A percentile compares a stretch with the other conserved stretches of the same genome.
Evolutionary conservation across 139 green algal species (phyloP).

Genomic region (Micractinium sp.): DNA sequence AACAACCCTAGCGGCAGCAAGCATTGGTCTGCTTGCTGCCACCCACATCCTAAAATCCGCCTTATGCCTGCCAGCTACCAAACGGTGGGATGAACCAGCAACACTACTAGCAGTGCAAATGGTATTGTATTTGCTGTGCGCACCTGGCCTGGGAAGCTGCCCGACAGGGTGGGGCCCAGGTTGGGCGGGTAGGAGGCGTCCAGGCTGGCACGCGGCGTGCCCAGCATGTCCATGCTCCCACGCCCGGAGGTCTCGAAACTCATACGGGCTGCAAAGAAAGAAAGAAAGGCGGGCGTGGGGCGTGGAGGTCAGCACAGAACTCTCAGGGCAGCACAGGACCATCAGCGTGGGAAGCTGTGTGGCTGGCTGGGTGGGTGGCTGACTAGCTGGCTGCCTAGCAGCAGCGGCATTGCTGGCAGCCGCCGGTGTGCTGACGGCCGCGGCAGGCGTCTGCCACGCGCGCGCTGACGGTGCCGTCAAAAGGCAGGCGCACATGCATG

Average conservation of each 20-base stretch:
- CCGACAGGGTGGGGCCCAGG: background rate
- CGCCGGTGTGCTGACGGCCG: background rate
- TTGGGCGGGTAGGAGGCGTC: conserved; percentile 3
- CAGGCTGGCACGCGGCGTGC: conserved; percentile 2
- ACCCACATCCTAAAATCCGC: too few relatives aligned
- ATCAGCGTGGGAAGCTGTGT: background rate
- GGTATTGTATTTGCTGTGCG: background rate
- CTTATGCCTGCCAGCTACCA: background rate
- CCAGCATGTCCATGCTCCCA: conserved; percentile 20
- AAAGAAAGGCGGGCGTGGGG: background rate
- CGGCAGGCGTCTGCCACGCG: background rate
- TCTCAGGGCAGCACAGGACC: background rate
- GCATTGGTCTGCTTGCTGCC: background rate
- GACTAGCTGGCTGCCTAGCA: background rate
- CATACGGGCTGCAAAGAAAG: conserved; percentile 24
- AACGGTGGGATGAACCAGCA: background rate
- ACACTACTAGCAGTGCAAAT: background rate
- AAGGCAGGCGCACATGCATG: too few relatives aligned
- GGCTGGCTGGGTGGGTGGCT: background rate
- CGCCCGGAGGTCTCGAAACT: conserved; percentile 6
- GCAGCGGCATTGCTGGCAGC: background rate
- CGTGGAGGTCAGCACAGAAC: background rate
- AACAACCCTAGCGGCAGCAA: background rate
- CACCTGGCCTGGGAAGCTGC: conserved; percentile 10
- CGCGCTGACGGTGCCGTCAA: background rate